Evolutionary conservation across 306 rosid species (phyloP).

Genomic region (Dalbergia oliveri): DNA sequence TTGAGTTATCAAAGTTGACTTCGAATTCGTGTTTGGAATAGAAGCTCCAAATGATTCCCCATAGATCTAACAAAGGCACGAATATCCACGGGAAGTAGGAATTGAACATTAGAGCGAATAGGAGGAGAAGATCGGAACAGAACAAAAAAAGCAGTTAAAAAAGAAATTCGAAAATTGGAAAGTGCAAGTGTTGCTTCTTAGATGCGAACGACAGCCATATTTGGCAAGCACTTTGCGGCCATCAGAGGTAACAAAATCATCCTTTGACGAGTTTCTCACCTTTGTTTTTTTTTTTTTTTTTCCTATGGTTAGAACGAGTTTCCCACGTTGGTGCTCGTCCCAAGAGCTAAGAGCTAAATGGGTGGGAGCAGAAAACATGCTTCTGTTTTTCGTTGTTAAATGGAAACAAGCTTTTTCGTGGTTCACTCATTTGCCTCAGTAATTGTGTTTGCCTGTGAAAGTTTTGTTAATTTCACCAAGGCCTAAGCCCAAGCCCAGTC

Average conservation of each 20-base stretch:
- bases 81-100: neutral
- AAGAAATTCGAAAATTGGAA: neutral
- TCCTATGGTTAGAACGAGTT: too few species aligned
- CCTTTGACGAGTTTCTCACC: constrained; percentile 60
- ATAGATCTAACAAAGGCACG: neutral
- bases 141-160: neutral
- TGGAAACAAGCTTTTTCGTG: neutral
- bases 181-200: constrained; percentile 65
- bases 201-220: constrained; percentile 74
- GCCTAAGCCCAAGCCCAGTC: too few species aligned
- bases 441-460: too few species aligned
- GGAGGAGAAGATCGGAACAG: neutral
- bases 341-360: neutral
- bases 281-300: too few species aligned
- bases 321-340: constrained; percentile 39
- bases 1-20: neutral
- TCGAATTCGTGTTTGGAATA: neutral
- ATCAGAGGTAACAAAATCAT: constrained; percentile 69
- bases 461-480: too few species aligned
- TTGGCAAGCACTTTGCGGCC: constrained; percentile 80
- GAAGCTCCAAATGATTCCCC: neutral
- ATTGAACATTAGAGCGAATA: neutral
- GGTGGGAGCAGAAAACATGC: neutral
- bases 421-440: neutral
- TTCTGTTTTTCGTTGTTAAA: too few species aligned